These are phyloP conservation scores for Fusarium newnesense DNA, from an alignment of 2,329 filamentous ascomycete species.

Conservation along the genomic window DNA sequence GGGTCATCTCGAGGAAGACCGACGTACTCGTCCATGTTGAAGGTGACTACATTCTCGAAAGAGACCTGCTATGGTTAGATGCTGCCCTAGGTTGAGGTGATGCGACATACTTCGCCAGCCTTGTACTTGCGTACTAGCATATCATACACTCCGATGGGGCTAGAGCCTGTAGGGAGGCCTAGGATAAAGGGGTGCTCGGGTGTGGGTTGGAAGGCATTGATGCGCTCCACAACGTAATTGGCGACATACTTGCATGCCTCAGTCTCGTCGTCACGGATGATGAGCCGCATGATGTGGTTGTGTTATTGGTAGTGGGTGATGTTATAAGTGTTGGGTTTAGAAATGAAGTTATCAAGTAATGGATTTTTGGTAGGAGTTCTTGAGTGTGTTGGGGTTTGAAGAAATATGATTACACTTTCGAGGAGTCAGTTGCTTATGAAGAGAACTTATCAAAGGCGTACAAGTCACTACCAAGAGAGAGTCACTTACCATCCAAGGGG, in stretches of 20 bases:
- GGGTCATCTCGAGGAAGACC: constrained; percentile 84
- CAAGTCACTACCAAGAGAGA: constrained; percentile 12
- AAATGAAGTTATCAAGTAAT: neutral
- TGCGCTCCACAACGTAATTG: constrained; percentile 84
- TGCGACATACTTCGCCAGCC: constrained; percentile 62
- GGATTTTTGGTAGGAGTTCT: neutral
- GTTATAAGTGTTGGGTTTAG: constrained; percentile 11
- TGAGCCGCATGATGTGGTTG: constrained; percentile 75
- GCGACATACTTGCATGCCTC: constrained; percentile 80
- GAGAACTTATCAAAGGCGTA: neutral
- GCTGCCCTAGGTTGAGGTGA: constrained; percentile 10
- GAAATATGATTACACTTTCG: constrained; percentile 1
- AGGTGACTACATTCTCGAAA: constrained; percentile 88
- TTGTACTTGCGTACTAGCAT: constrained; percentile 78
- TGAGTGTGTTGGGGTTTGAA: neutral
- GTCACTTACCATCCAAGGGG: constrained; percentile 16
- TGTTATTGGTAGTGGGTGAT: constrained; percentile 31
- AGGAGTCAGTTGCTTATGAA: constrained; percentile 32
- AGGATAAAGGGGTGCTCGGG: constrained; percentile 81
- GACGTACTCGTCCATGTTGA: constrained; percentile 96
- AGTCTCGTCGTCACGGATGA: constrained; percentile 78
- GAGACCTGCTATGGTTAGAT: constrained; percentile 67
- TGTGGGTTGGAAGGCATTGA: constrained; percentile 80
- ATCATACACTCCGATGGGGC: constrained; percentile 81
- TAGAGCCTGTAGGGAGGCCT: constrained; percentile 85